Evolutionary conservation across 2,329 filamentous ascomycete species (phyloP), one percentile per base, ranked within the genome.

Genomic region (Hypoxylon sp.): DNA sequence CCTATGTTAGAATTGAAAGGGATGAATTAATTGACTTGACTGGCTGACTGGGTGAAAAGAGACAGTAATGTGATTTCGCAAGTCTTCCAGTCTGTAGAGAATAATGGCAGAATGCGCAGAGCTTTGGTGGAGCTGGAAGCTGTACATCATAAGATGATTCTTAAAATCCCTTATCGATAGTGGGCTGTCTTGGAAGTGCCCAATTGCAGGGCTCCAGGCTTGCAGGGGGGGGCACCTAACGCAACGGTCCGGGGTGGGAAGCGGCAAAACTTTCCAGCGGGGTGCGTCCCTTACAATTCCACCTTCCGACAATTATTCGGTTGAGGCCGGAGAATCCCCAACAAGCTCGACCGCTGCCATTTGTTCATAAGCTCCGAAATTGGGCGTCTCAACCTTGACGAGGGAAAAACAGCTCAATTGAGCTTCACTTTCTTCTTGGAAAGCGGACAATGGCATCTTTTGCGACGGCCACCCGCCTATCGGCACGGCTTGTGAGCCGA

Each of bases 361-460:
- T 61, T 67, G 11, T 64, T 65, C 59, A 57, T 66, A 76, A 74
- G 70, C 70, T 71, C 69, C 70, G 69, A 73, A 48, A 68, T 66
- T 64, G 58, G 49, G 30, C 13, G n/a, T 61, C 40, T 30, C 48
- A 56, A 56, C 51, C 48, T 64, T 30, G 37, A 61, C 27, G 20
- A 60, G 40, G 51, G 51, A 58, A 58, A 68, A 61, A 71, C 72
- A 76, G 75, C 72, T 77, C 73, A 74, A 66, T 74, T 70, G 76
- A 75, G 75, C 76, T 75, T 74, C 69, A 66, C 55, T 42, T 66
- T 68, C 54, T 72, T 51, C 59, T 66, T 63, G 57, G 68, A 64
- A 65, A 72, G 66, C 68, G 69, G 68, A 81, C 76, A 75, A 92
- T 92, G 90, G 89, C 90, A 79, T 91, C 90, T 76, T 83, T 92